Evolutionary conservation across 257 asterid genomes (phyloP).

Genomic region (Marsdenia floribunda): DNA sequence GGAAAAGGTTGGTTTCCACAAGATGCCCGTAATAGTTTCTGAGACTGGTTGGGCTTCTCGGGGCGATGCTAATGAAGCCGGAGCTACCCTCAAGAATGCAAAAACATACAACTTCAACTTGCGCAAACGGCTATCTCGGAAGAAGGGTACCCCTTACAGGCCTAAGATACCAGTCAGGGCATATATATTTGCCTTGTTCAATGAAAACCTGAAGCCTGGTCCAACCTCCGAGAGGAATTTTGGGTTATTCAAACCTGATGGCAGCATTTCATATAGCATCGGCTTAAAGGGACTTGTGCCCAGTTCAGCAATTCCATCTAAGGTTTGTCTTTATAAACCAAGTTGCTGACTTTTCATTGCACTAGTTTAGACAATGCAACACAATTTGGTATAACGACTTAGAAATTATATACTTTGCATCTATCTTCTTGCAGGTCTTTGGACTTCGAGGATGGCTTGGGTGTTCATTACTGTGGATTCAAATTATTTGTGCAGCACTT

Average conservation of each 20-base stretch:
- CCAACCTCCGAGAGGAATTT: slow-evolving; percentile 84
- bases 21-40: slow-evolving; percentile 73
- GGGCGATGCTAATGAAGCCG: slow-evolving; percentile 64
- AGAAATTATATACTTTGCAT: background rate
- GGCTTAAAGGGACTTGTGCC: slow-evolving; percentile 67
- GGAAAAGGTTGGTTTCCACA: slow-evolving; percentile 50
- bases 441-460: slow-evolving; percentile 7
- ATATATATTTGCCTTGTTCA: slow-evolving; percentile 68
- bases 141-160: slow-evolving; percentile 73
- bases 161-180: slow-evolving; percentile 58
- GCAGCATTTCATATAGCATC: slow-evolving; percentile 57
- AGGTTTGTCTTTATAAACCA: slow-evolving; percentile 26
- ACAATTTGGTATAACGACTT: background rate
- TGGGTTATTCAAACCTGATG: slow-evolving; percentile 79
- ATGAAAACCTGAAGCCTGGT: slow-evolving; percentile 67
- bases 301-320: slow-evolving; percentile 39
- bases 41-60: slow-evolving; percentile 87
- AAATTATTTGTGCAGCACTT: slow-evolving; percentile 10
- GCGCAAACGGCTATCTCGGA: slow-evolving; percentile 41
- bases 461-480: slow-evolving; percentile 12
- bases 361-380: background rate
- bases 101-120: slow-evolving; percentile 50
- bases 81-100: slow-evolving; percentile 56
- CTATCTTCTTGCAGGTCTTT: slow-evolving; percentile 13
- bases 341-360: background rate